Evolutionary conservation across 768 basidiomycete genomes (phyloP).

Genomic region (Russula foetens): DNA sequence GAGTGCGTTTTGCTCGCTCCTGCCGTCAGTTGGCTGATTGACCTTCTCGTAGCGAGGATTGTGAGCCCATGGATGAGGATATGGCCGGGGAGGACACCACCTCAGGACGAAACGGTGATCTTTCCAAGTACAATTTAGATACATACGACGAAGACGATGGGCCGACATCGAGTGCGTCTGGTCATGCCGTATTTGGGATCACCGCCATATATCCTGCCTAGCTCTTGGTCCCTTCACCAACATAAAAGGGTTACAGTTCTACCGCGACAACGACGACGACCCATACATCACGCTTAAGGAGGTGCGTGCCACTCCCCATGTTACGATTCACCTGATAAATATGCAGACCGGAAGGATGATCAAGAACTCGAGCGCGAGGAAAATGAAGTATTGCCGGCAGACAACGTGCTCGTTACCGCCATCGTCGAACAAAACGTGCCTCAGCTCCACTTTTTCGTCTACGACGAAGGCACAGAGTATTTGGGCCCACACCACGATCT

Average conservation of each 20-base stretch:
- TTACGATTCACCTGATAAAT: neutral
- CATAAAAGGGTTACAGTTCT: constrained; percentile 90
- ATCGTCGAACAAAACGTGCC: constrained; percentile 97
- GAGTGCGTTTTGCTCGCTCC: constrained; percentile 55
- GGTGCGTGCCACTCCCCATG: constrained; percentile 35
- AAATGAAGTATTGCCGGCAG: constrained; percentile 79
- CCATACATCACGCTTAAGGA: constrained; percentile 96
- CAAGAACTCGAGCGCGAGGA: constrained; percentile 83
- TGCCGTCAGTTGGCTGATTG: constrained; percentile 27
- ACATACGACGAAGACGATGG: constrained; percentile 67
- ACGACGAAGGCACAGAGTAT: constrained; percentile 86
- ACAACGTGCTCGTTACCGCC: constrained; percentile 86
- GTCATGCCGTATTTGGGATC: neutral
- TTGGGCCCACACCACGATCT: constrained; percentile 96
- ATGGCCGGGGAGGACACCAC: constrained; percentile 29
- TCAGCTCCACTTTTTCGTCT: constrained; percentile 92
- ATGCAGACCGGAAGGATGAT: constrained; percentile 40
- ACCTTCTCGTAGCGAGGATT: constrained; percentile 35
- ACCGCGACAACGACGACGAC: constrained; percentile 87
- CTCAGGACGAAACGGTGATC: constrained; percentile 37
- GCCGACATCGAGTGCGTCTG: constrained; percentile 27
- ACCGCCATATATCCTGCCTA: constrained; percentile 25
- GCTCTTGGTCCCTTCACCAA: constrained; percentile 83
- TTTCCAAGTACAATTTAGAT: constrained; percentile 85
- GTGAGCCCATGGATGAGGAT: constrained; percentile 54